Percentiles rank a stretch among this genome's conserved stretches.
These are phyloP conservation scores for Aspergillus hancockii DNA, from an alignment of 495 filamentous ascomycete species.

Conservation along the genomic window DNA sequence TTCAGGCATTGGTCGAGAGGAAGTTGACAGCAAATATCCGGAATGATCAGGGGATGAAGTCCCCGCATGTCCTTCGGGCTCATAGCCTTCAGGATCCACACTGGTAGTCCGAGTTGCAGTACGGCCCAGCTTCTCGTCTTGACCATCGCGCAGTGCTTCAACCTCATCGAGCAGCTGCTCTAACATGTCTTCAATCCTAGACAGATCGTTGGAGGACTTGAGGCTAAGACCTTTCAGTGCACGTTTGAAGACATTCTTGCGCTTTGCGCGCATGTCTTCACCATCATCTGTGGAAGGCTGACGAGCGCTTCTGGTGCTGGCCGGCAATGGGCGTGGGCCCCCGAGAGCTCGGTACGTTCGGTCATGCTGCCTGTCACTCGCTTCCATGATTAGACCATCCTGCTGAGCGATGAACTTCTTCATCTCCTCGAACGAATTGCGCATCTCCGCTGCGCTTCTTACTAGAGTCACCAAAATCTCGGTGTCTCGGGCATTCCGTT, in stretches of 20 bases:
- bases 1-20: constrained; percentile 54
- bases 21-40: constrained; percentile 66
- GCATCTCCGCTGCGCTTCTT: constrained; percentile 93
- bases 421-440: constrained; percentile 94
- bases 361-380: constrained; percentile 83
- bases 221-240: constrained; percentile 85
- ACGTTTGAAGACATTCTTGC: constrained; percentile 84
- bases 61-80: constrained; percentile 79
- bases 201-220: constrained; percentile 83
- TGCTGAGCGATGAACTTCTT: constrained; percentile 87
- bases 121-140: constrained; percentile 34
- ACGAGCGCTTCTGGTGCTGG: constrained; percentile 48
- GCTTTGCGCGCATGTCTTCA: constrained; percentile 77
- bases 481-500: constrained; percentile 94
- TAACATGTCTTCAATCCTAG: constrained; percentile 94
- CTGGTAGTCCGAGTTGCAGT: constrained; percentile 35
- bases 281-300: constrained; percentile 60
- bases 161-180: constrained; percentile 89
- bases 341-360: constrained; percentile 77
- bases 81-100: constrained; percentile 63
- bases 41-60: constrained; percentile 76
- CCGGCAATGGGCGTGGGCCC: constrained; percentile 84
- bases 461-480: constrained; percentile 96
- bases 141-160: constrained; percentile 74
- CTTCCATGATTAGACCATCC: constrained; percentile 78